Evolutionary conservation across 2,329 filamentous ascomycete genomes (phyloP), one percentile per base, ranked within the genome.

Genomic region (Fonsecaea pugnacius): DNA sequence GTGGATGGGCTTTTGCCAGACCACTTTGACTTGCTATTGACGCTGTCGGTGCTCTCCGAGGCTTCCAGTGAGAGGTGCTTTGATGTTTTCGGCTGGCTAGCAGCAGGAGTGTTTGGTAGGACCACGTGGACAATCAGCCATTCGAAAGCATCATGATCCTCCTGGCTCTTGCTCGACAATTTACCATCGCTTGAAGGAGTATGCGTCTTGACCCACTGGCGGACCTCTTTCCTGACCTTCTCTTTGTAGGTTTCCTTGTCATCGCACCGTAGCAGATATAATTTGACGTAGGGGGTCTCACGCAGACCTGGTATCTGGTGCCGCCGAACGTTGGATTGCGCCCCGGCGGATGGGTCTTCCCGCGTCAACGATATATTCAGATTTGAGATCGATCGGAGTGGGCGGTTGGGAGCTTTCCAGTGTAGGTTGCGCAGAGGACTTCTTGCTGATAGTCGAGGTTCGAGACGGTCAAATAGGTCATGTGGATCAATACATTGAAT

Each of bases 401-500:
- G 95, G 0, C 95, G 90, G 32, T 90, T 89, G 66, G 96, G 91
- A 14, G 95, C 96, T 77, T 98, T 96, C 95, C 95, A 99, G 74
- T 98, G 92, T 52, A 99, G 87, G 73, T 98, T 96, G 69, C 89
- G 90, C 40, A 99, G 83, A 36, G 95, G 95, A 0, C 98, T 84
- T 60, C 91, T 89, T 48, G 90, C 83, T 46, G 90, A 83, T 63
- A 99, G 83, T 63, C 93, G 88, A 2, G 91, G 87, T 10, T 90
- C 89, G 50, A 98, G 82, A 58, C 94, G 84, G 64, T 91, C 88
- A 78, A 94, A 98, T 68, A 98, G 85, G 73, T 91, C 89, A 75
- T 91, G 90, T 59, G 95, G 94, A 79, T 99, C 95, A 80, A 91
- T 92, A 80, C 96, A 99, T 83, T 98, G 93, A 81, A 97, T 92